phyloP scores from a whole-genome alignment of 208 protist species.

The Crithidia thermophila region DNA sequence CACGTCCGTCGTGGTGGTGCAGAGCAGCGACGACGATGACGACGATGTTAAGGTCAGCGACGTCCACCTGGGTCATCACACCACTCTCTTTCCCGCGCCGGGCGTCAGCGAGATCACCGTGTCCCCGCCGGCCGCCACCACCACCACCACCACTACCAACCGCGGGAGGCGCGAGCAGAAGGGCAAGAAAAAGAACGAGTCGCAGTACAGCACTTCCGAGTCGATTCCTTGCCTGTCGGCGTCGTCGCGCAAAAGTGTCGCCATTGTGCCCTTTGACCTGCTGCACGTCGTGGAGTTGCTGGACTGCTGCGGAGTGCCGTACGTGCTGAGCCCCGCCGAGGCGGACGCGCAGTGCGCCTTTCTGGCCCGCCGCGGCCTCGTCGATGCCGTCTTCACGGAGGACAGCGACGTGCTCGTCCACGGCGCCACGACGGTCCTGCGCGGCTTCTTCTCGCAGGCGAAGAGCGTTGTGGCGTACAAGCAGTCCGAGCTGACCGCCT shows the following conservation, averaged over 20 bases:
- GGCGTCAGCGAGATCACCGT: too few relatives aligned
- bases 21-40: constrained; percentile 11
- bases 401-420: constrained; percentile 97
- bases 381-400: constrained; percentile 96
- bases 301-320: constrained; percentile 85
- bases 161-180: too few relatives aligned
- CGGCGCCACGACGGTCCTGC: constrained; percentile 90
- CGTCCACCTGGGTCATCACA: too few relatives aligned
- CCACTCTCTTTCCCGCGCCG: too few relatives aligned
- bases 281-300: constrained; percentile 80
- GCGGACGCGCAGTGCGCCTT: constrained; percentile 96
- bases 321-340: constrained; percentile 87
- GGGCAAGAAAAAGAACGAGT: too few relatives aligned
- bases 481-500: constrained; percentile 56
- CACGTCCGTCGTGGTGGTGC: background rate
- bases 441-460: constrained; percentile 88
- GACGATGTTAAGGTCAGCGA: too few relatives aligned
- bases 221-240: background rate
- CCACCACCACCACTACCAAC: too few relatives aligned
- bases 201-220: background rate
- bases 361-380: constrained; percentile 70
- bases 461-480: constrained; percentile 73
- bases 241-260: background rate
- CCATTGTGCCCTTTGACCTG: constrained; percentile 67
- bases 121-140: too few relatives aligned